Conservation (phyloP, 73 alveolate genomes). For the Paramecium caudatum region DNA sequence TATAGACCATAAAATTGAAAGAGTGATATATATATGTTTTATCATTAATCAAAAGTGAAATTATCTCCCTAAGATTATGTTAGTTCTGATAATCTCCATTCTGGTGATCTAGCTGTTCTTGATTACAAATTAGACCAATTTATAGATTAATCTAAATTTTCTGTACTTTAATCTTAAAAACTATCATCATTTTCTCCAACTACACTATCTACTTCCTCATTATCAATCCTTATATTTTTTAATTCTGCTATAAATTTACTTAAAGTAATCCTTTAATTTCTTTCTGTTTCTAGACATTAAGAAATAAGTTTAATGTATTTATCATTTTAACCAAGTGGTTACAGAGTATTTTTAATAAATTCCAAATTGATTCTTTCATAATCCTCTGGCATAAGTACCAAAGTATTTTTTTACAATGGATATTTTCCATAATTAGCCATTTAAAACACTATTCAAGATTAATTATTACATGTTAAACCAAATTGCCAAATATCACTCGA, state of each 20-base stretch:
- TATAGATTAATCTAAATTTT: background rate
- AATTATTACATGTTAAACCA: constrained; percentile 44
- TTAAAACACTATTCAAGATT: background rate
- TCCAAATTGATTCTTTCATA: background rate
- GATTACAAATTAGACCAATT: too few relatives aligned
- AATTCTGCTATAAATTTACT: background rate
- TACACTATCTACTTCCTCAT: background rate
- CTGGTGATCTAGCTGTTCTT: too few relatives aligned
- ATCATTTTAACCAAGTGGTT: background rate
- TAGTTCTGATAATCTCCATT: background rate
- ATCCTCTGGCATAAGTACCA: background rate
- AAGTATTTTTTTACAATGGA: background rate
- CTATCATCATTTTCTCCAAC: background rate
- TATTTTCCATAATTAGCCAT: constrained; percentile 48
- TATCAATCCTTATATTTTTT: background rate
- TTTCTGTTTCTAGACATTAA: background rate
- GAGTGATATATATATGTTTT: constrained; percentile 55
- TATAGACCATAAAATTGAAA: constrained; percentile 69
- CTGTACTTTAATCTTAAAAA: background rate
- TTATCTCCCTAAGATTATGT: background rate
- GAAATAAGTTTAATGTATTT: background rate
- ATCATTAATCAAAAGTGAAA: background rate
- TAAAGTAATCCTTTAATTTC: background rate
- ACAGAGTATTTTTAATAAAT: background rate
- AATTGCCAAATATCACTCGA: constrained; percentile 47